Evolutionary conservation across 1,284 basidiomycete genomes (phyloP).

Genomic region (Xerocomus minutiporus): DNA sequence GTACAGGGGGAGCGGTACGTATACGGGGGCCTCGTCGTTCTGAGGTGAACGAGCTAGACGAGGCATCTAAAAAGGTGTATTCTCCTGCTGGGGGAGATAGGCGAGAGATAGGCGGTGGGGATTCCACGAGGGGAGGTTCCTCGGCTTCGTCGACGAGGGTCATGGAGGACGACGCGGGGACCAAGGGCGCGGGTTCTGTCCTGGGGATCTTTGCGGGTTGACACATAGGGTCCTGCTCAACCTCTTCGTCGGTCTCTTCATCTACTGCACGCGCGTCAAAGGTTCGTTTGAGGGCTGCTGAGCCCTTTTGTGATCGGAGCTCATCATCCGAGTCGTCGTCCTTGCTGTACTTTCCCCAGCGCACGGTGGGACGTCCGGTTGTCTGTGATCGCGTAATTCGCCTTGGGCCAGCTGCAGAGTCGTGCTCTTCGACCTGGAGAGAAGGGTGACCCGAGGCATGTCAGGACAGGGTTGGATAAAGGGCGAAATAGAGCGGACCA

Average conservation of each 20-base stretch:
- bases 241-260: slow-evolving; percentile 33
- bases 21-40: slow-evolving; percentile 34
- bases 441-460: slow-evolving; percentile 24
- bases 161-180: slow-evolving; percentile 29
- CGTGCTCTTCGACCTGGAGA: slow-evolving; percentile 27
- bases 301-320: slow-evolving; percentile 14
- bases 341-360: slow-evolving; percentile 33
- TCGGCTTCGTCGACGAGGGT: slow-evolving; percentile 29
- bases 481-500: slow-evolving; percentile 29
- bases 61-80: slow-evolving; percentile 34
- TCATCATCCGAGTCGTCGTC: slow-evolving; percentile 32
- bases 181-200: slow-evolving; percentile 22
- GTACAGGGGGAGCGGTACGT: slow-evolving; percentile 47
- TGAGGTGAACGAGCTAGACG: slow-evolving; percentile 33
- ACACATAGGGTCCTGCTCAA: slow-evolving; percentile 13
- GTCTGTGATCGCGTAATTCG: slow-evolving; percentile 33
- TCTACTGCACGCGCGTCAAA: slow-evolving; percentile 35
- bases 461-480: slow-evolving; percentile 31
- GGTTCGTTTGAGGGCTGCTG: slow-evolving; percentile 28
- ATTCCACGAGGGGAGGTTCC: slow-evolving; percentile 9
- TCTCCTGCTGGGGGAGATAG: slow-evolving; percentile 31
- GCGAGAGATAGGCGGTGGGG: slow-evolving; percentile 8
- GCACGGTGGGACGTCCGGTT: slow-evolving; percentile 31
- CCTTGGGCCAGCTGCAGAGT: slow-evolving; percentile 23
- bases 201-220: slow-evolving; percentile 30